Evolutionary conservation across 139 green algal genomes (phyloP), one percentile per base, ranked within the genome.

Genomic region (Chlamydomonas eustigma): DNA sequence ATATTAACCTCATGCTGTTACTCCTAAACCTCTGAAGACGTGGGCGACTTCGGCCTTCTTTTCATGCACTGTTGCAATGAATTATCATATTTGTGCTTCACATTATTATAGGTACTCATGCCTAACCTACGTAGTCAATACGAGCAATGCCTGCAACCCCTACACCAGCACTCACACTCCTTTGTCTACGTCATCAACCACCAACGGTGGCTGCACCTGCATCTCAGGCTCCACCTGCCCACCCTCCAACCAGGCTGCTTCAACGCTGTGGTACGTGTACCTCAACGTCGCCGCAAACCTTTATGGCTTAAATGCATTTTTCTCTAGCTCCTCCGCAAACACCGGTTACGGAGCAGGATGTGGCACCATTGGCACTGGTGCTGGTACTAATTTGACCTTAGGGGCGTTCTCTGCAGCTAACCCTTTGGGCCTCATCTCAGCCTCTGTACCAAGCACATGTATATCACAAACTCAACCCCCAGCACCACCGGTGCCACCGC

Each of bases 31-130:
- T n/a, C n/a, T n/a, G n/a, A n/a, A n/a, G n/a, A n/a, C n/a, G n/a
- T n/a, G n/a, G n/a, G n/a, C n/a, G n/a, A n/a, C n/a, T n/a, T n/a
- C n/a, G n/a, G n/a, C n/a, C n/a, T n/a, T n/a, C n/a, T n/a, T n/a
- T n/a, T n/a, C n/a, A n/a, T n/a, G n/a, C n/a, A n/a, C n/a, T n/a
- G n/a, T n/a, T n/a, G n/a, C n/a, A n/a, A n/a, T n/a, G n/a, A n/a
- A n/a, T n/a, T n/a, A n/a, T n/a, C n/a, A n/a, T n/a, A n/a, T n/a
- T n/a, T n/a, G n/a, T n/a, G n/a, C n/a, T n/a, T n/a, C n/a, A n/a
- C n/a, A n/a, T n/a, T n/a, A n/a, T n/a, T n/a, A n/a, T 18, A 70
- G 63, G 63, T 70, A 70, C 63, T 70, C 63, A 70, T 70, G 63
- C 63, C 25, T 70, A 5, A 70, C 63, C 63, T 70, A 37, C 63